phyloP scores from a whole-genome alignment of 257 asterid genomes.

The Capsicum baccatum region DNA sequence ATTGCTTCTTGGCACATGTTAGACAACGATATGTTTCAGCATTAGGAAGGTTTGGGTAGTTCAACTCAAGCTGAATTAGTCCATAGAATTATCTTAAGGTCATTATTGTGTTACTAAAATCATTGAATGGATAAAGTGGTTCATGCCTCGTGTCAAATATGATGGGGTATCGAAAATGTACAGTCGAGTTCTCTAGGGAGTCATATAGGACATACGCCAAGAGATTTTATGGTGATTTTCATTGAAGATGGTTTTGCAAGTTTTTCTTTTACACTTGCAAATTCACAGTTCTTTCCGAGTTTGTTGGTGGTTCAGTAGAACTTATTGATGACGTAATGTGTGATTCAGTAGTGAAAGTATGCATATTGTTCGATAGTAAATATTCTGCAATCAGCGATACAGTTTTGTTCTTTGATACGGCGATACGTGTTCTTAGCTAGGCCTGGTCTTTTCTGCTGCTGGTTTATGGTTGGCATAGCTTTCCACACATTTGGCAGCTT shows the following conservation, averaged over 20 bases:
- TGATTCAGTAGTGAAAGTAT: not conserved
- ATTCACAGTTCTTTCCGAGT: not conserved
- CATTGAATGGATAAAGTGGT: not conserved
- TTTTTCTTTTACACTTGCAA: not conserved
- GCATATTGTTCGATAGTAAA: not conserved
- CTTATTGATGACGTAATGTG: not conserved
- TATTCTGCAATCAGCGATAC: not conserved
- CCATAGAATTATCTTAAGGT: not conserved
- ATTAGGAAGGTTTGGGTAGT: not conserved
- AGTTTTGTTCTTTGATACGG: not conserved
- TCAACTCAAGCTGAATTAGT: not conserved
- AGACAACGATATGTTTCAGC: not conserved
- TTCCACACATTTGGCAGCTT: not conserved
- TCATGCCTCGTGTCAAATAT: not conserved
- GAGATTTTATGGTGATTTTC: not conserved
- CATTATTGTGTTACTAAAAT: not conserved
- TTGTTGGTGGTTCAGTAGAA: not conserved
- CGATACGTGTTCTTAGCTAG: not conserved
- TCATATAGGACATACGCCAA: not conserved
- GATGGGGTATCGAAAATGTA: not conserved
- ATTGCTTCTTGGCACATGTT: not conserved
- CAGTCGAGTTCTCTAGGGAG: conserved; percentile 15
- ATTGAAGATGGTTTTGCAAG: not conserved
- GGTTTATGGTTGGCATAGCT: not conserved
- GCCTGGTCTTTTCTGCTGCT: not conserved